Percentiles rank a stretch among this genome's conserved stretches.
These are phyloP conservation scores for Aspergillus incahuasiensis DNA, from an alignment of 495 filamentous ascomycete species.

Conservation along the genomic window DNA sequence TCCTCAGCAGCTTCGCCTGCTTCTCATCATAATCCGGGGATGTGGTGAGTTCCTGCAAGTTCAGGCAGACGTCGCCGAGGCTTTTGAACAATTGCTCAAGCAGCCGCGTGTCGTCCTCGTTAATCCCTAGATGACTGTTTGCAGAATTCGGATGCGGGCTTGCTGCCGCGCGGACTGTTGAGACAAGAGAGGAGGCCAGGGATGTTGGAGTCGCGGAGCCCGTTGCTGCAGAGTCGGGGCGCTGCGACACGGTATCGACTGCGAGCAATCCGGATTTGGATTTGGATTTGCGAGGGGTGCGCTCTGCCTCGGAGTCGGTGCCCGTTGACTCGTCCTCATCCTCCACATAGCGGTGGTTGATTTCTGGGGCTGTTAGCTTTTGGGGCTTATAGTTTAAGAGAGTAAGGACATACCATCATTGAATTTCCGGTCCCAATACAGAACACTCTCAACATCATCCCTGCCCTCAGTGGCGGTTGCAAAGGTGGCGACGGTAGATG, in stretches of 20 bases:
- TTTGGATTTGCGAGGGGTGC: slow-evolving; percentile 13
- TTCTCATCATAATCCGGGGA: slow-evolving; percentile 47
- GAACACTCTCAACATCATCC: slow-evolving; percentile 35
- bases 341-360: slow-evolving; percentile 13
- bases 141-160: slow-evolving; percentile 29
- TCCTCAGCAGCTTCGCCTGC: slow-evolving; percentile 57
- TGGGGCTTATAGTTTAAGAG: not conserved
- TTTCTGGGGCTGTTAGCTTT: not conserved
- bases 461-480: slow-evolving; percentile 69
- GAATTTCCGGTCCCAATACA: slow-evolving; percentile 42
- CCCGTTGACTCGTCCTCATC: not conserved
- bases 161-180: slow-evolving; percentile 38
- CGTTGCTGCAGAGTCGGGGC: slow-evolving; percentile 26
- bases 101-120: slow-evolving; percentile 66
- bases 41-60: slow-evolving; percentile 56
- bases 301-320: slow-evolving; percentile 7
- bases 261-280: too few relatives aligned
- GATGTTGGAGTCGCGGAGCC: slow-evolving; percentile 36
- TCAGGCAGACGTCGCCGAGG: slow-evolving; percentile 62
- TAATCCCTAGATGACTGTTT: slow-evolving; percentile 42
- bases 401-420: slow-evolving; percentile 29
- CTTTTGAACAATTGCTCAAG: slow-evolving; percentile 73
- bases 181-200: slow-evolving; percentile 35
- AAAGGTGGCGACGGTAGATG: slow-evolving; percentile 76
- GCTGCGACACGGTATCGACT: slow-evolving; percentile 12